A percentile compares a stretch with the other conserved stretches of the same genome.
Conservation (phyloP, 2,329 filamentous ascomycete genomes). For the Botrytis pseudocinerea region DNA sequence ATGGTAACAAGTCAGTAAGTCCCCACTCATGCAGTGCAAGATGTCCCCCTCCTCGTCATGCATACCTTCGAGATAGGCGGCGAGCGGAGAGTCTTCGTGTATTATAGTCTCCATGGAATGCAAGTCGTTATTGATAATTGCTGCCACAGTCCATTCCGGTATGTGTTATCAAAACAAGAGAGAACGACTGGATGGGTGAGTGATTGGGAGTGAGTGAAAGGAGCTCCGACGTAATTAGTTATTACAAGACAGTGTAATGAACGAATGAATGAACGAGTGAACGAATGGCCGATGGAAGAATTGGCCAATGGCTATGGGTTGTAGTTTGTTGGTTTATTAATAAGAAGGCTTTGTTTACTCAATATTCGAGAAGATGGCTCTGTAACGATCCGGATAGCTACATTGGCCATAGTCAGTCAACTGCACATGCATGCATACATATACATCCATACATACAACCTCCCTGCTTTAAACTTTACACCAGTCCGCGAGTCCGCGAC, state of each 20-base stretch:
- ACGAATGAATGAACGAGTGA: background rate
- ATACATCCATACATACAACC: background rate
- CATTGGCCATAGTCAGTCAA: background rate
- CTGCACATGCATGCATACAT: background rate
- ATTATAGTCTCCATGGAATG: slow-evolving; percentile 79
- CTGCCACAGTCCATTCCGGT: slow-evolving; percentile 33
- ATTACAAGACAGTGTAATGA: background rate
- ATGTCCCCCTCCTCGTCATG: slow-evolving; percentile 25
- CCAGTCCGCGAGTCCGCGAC: background rate
- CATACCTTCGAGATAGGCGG: slow-evolving; percentile 84
- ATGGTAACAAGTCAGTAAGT: slow-evolving; percentile 28
- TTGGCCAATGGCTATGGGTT: slow-evolving; percentile 4
- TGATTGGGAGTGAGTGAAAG: background rate
- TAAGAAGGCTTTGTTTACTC: background rate
- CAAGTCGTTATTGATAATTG: slow-evolving; percentile 27
- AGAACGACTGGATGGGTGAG: background rate
- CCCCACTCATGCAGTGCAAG: slow-evolving; percentile 9
- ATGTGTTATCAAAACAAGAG: background rate
- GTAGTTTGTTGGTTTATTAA: background rate
- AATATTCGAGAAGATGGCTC: background rate
- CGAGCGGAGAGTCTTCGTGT: slow-evolving; percentile 83
- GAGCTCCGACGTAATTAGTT: background rate
- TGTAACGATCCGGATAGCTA: background rate
- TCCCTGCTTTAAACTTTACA: background rate
- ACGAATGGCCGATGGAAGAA: background rate